Base-by-base conservation (phyloP, 306 rosid genomes). In the Albizia julibrissin region DNA sequence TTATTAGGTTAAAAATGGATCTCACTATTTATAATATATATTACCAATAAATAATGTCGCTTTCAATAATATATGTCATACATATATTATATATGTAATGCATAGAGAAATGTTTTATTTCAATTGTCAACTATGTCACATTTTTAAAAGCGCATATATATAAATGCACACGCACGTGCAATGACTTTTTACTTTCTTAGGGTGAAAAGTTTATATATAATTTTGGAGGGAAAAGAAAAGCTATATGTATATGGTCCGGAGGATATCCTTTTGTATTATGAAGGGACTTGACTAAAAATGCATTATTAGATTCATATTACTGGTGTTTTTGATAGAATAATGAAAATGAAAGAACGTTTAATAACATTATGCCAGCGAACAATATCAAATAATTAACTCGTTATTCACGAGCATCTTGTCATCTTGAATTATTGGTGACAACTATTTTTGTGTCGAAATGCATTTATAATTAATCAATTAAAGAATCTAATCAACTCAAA, bases 401-500 rank as follows among this genome's bases (percentile, higher is more conserved):
- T 79, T 70, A 65, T 87, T 79, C 37, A 68, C 5, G 22, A 82
- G 78, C 81, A 70, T 79, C 67, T 78, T 78, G 75, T 59, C 24
- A 31, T 40, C 54, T 65, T 62, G 74, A 78, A 87, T 87, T 87
- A 87, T 87, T 82, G 84, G 52, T 65, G 78, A 34, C 59, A 24
- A 44, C 59, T 69, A 73, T 81, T 19, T 50, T n/a, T n/a, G 59
- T 64, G 56, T 74, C 14, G 69, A 71, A 75, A 61, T 24, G 6
- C 37, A 75, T 47, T 62, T 52, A 44, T 77, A 73, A 72, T 81
- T 74, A 67, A 76, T 80, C 69, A 31, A 15, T 62, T 65, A 76
- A 81, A 70, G 5, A 42, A 74, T 75, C 77, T 44, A 81, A 74
- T 71, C 80, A 26, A 29, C 21, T 39, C 73, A 15, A 37, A 1